These are phyloP conservation scores for Dothistroma septosporum DNA, from an alignment of 2,329 filamentous ascomycete genomes.

Conservation along the genomic window DNA sequence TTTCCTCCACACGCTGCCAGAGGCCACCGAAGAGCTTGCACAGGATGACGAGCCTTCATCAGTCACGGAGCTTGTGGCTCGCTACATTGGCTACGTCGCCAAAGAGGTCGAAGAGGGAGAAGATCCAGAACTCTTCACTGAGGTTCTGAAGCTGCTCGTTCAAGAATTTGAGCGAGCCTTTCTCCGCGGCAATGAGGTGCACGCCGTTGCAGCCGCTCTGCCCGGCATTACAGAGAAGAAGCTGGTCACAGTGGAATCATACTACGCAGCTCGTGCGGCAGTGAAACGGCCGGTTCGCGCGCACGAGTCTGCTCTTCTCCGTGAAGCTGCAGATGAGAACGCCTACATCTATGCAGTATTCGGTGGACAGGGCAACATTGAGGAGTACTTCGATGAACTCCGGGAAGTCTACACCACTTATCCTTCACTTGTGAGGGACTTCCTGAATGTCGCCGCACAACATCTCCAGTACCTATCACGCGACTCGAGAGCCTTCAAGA, in stretches of 20 bases:
- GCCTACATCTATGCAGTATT: slow-evolving; percentile 91
- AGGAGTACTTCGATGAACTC: slow-evolving; percentile 98
- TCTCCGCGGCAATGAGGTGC: slow-evolving; percentile 91
- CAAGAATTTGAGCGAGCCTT: slow-evolving; percentile 97
- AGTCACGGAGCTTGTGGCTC: slow-evolving; percentile 81
- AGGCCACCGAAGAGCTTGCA: slow-evolving; percentile 92
- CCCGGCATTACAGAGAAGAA: slow-evolving; percentile 94
- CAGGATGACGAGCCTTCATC: slow-evolving; percentile 99
- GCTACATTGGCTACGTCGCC: slow-evolving; percentile 88
- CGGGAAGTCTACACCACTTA: slow-evolving; percentile 89
- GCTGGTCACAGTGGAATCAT: slow-evolving; percentile 79
- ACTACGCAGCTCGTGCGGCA: slow-evolving; percentile 83
- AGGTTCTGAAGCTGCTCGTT: slow-evolving; percentile 85
- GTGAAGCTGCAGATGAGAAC: slow-evolving; percentile 77
- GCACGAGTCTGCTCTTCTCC: slow-evolving; percentile 87
- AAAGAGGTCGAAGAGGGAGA: slow-evolving; percentile 87
- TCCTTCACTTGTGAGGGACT: slow-evolving; percentile 80
- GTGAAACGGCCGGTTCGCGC: slow-evolving; percentile 81
- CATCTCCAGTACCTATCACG: slow-evolving; percentile 80
- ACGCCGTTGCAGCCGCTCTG: slow-evolving; percentile 77
- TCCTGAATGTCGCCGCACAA: slow-evolving; percentile 75
- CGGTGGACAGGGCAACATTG: slow-evolving; percentile 96
- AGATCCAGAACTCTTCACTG: slow-evolving; percentile 85
- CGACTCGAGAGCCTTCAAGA: slow-evolving; percentile 83
- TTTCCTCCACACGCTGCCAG: slow-evolving; percentile 79